Conservation (phyloP, 306 rosid species). For the Ammopiptanthus mongolicus region DNA sequence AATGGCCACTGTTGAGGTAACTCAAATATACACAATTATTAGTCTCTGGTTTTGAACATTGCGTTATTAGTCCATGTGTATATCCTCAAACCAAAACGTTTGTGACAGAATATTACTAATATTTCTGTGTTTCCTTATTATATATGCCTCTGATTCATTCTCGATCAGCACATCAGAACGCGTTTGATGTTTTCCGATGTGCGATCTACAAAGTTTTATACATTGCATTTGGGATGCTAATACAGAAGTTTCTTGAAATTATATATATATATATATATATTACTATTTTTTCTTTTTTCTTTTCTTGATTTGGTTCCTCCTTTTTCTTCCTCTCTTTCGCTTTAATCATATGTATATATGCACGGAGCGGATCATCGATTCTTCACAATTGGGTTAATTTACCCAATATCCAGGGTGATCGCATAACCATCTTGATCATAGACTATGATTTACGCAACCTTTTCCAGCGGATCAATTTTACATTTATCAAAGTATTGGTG, state of each 20-base stretch:
- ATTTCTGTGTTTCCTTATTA: not conserved
- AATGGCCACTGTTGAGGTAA: conserved; percentile 88
- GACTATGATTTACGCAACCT: not conserved
- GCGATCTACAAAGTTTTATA: not conserved
- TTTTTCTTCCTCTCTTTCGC: not conserved
- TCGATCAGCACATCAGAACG: conserved; percentile 4
- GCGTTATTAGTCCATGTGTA: not conserved
- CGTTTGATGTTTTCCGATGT: not conserved
- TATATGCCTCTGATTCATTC: not conserved
- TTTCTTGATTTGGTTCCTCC: not conserved
- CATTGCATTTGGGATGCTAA: not conserved
- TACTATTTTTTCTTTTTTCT: not conserved
- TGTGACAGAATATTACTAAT: not conserved
- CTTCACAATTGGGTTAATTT: not conserved
- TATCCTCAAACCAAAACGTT: not conserved
- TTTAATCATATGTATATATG: not conserved
- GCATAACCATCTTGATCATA: not conserved
- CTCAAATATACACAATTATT: not conserved
- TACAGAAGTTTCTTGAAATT: not conserved
- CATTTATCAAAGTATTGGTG: not conserved
- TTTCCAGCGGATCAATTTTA: not conserved
- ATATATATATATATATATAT: too few relatives aligned
- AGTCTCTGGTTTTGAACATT: not conserved
- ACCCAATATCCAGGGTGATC: not conserved
- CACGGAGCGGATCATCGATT: not conserved